Evolutionary conservation across 306 rosid species (phyloP), one percentile per base, ranked within the genome.

Genomic region (Vigna trinervia): DNA sequence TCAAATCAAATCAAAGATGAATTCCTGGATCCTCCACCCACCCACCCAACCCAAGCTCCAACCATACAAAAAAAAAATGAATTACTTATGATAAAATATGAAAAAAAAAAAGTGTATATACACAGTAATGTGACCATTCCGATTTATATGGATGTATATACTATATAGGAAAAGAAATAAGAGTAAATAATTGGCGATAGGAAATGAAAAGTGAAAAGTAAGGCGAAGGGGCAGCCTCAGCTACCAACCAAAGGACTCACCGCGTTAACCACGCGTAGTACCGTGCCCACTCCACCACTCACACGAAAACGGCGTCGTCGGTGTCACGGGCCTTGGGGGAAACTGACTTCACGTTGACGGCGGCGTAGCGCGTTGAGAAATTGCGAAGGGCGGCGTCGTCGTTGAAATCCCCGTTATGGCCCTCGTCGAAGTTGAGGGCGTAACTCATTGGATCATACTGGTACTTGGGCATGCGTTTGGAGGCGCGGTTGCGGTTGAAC

Each of bases 381-480:
- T 91, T 85, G 11, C 88, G 90, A 14, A 76, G 78, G 1, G 84
- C 80, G 0, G 84, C 81, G 10, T 53, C 91, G 3, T 80, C 82
- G 2, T 78, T 75, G 19, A 43, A 17, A 61, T 82, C 81, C 36
- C 85, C 87, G 77, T 79, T 84, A 36, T 79, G 85, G 23, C 88
- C 97, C 50, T 95, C 90, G 76, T 95, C 97, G 86, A 95, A 95
- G 73, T 95, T 95, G 82, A 92, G 77, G 0, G 99, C 86, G 83
- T 95, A 95, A 71, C 97, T 95, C 78, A 89, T 39, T 0, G 99
- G 88, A 10, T 95, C 99, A 83, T 95, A 95, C 57, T 95, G 97
- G 81, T 83, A 92, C 45, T 85, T 92, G 32, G 87, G 78, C 19
- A 26, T 61, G 38, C 86, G 88, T 79, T 84, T 86, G 19, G 82